Conservation (phyloP, 768 basidiomycete genomes). For the Gyrodon lividus region DNA sequence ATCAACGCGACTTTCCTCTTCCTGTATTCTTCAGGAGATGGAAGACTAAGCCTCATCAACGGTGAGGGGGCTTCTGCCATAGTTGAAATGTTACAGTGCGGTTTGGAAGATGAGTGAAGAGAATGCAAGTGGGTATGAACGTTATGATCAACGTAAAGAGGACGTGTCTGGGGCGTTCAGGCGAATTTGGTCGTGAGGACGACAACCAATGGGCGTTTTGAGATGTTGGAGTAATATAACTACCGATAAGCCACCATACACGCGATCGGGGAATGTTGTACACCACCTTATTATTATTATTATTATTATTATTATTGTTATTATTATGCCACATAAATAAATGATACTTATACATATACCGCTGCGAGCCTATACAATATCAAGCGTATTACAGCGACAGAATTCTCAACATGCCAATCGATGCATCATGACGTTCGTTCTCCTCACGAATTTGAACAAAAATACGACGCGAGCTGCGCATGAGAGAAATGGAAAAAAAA, state of each 20-base stretch:
- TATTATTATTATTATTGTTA: no score
- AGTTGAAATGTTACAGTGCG: not conserved
- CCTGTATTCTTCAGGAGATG: slow-evolving; percentile 77
- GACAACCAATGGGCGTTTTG: not conserved
- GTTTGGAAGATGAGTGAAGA: not conserved
- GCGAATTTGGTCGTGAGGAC: not conserved
- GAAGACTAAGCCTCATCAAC: slow-evolving; percentile 56
- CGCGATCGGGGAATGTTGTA: no score
- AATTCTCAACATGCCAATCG: no score
- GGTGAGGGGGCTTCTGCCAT: slow-evolving; percentile 20
- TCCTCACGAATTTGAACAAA: no score
- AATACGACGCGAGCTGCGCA: no score
- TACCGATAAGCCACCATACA: slow-evolving; percentile 2
- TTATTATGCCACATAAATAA: no score
- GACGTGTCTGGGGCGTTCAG: slow-evolving; percentile 1
- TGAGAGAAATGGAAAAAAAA: slow-evolving; percentile 9
- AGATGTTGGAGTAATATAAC: not conserved
- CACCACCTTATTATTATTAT: no score
- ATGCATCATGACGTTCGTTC: no score
- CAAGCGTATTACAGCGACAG: no score
- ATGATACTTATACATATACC: no score
- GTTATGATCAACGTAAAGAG: not conserved
- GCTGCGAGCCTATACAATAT: no score
- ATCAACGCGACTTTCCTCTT: slow-evolving; percentile 93
- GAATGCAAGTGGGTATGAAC: not conserved